A percentile compares a stretch with the other conserved stretches of the same genome.
phyloP scores from a whole-genome alignment of 176 grass and related monocot genomes.

The Zoysia japonica region DNA sequence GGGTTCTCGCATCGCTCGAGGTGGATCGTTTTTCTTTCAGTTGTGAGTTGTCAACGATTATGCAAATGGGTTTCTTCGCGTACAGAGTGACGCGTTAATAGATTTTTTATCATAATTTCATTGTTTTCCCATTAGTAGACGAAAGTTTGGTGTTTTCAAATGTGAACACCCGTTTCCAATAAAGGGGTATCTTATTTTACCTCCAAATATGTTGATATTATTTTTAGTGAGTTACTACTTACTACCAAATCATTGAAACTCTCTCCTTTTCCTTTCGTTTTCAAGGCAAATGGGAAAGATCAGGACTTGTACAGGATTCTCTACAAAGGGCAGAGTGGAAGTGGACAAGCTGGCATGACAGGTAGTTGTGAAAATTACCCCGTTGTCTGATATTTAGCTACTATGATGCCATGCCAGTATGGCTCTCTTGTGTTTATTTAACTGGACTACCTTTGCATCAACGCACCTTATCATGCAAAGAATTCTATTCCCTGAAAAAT shows the following conservation, averaged over 20 bases:
- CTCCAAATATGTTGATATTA: background rate
- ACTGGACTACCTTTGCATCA: background rate
- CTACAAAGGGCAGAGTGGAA: conserved; percentile 51
- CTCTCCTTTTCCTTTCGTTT: background rate
- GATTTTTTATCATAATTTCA: conserved; percentile 2
- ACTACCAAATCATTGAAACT: conserved; percentile 4
- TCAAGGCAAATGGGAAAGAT: conserved; percentile 50
- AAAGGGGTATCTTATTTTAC: background rate
- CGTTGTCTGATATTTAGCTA: background rate
- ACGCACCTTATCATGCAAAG: background rate
- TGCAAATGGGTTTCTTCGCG: conserved; percentile 18
- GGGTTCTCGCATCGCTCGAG: background rate
- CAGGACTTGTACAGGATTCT: conserved; percentile 52
- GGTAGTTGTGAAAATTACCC: conserved; percentile 37
- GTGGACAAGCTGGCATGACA: conserved; percentile 33
- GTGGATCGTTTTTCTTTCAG: conserved; percentile 19
- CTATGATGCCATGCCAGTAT: background rate
- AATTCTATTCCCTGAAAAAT: background rate
- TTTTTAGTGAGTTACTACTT: background rate
- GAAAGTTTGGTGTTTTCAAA: background rate
- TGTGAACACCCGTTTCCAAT: background rate
- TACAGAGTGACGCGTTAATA: background rate
- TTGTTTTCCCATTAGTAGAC: background rate
- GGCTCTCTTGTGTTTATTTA: background rate
- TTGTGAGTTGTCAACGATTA: background rate